Base-by-base conservation (phyloP, 176 grass and related monocot species). In the maize (Zea mays) region DNA sequence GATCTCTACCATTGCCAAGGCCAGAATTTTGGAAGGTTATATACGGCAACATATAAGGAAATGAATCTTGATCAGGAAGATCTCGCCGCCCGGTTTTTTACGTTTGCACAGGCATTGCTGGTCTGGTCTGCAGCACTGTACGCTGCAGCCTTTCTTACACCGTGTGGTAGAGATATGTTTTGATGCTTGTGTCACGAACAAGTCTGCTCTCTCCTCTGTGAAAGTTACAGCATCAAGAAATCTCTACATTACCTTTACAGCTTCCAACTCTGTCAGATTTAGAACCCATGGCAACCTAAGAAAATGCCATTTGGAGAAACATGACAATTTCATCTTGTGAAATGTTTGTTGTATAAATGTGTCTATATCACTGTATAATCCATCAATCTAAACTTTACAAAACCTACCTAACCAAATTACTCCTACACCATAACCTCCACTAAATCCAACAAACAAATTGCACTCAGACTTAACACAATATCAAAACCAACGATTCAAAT, bases 121-220 rank as follows among this genome's bases (percentile, higher is more conserved):
- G 5, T 63, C 62, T 54, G 70, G 51, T 56, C 56, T 40, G 21
- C 42, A 5, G 55, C 48, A 7, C 45, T 20, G 81, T 63, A 54
- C n/a, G n/a, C 62, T 20, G 87, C 83, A 85, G 83, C 79, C 79
- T 85, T 86, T 52, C 47, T 63, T 79, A 68, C 72, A 68, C 74
- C 21, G 6, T 36, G 79, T 44, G 49, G 79, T 83, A 68, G 82
- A 85, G 87, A 73, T 66, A 90, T 8, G 86, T 88, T 88, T 42
- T 15, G 87, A 87, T 90, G 84, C 88, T 86, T 86, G 83, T 90
- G 82, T 90, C 58, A 84, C 44, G 35, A 14, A 69, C 84, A 84
- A 87, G 88, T 87, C 79, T 89, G 45, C 16, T 19, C 77, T 19
- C 77, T 49, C 58, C 65, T 78, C 47, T 38, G 80, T 69, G 34